phyloP scores from a whole-genome alignment of 768 basidiomycete genomes.

The Crucibulum laeve region DNA sequence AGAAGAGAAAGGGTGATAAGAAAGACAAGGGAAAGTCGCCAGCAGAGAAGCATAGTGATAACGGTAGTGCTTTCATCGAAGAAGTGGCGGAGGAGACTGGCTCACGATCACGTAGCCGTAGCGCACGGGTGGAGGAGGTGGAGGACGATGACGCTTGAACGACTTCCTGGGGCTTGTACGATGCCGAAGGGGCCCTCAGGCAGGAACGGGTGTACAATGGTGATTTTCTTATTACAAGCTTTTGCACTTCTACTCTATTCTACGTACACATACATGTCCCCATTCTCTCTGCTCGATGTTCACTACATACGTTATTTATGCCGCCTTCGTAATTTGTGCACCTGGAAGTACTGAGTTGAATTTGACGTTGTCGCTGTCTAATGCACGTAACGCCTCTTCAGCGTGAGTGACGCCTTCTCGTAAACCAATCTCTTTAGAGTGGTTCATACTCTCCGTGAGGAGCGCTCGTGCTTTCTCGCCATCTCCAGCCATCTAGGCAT shows the following conservation, averaged over 20 bases:
- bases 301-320: background rate
- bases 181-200: no score
- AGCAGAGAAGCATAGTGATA: constrained; percentile 38
- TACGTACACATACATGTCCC: constrained; percentile 7
- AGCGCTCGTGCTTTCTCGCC: constrained; percentile 25
- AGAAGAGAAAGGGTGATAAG: constrained; percentile 63
- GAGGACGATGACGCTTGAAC: constrained; percentile 32
- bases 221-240: no score
- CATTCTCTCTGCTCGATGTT: background rate
- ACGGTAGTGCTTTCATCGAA: constrained; percentile 38
- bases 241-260: no score
- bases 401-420: constrained; percentile 25
- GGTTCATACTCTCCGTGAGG: constrained; percentile 27
- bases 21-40: constrained; percentile 39
- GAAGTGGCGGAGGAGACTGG: constrained; percentile 40
- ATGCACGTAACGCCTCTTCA: constrained; percentile 19
- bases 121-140: constrained; percentile 44
- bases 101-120: constrained; percentile 36
- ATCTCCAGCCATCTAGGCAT: constrained; percentile 33
- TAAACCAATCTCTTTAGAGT: constrained; percentile 31
- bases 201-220: no score
- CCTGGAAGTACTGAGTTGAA: constrained; percentile 6
- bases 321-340: background rate
- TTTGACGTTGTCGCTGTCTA: constrained; percentile 7
- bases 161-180: no score